Evolutionary conservation across 306 rosid genomes (phyloP).

Genomic region (Cicer judaicum): DNA sequence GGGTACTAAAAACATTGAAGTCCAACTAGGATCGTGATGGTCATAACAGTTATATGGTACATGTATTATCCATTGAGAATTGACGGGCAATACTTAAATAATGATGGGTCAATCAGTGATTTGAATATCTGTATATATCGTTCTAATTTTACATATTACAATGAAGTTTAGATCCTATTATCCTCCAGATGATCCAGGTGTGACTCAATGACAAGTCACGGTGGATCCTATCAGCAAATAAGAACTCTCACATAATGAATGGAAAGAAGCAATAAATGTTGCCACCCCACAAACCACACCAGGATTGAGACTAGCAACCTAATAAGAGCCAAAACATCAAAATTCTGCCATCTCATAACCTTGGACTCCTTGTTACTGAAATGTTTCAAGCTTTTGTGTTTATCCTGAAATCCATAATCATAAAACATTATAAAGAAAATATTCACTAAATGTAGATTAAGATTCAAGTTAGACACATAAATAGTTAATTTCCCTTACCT

Average conservation of each 20-base stretch:
- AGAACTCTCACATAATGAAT: slow-evolving; percentile 43
- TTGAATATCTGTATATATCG: slow-evolving; percentile 39
- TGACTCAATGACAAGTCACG: slow-evolving; percentile 38
- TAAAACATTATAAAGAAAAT: slow-evolving; percentile 17
- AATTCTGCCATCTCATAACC: slow-evolving; percentile 33
- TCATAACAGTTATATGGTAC: slow-evolving; percentile 39
- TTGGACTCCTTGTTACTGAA: slow-evolving; percentile 28
- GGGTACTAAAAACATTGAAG: slow-evolving; percentile 12
- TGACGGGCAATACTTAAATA: slow-evolving; percentile 38
- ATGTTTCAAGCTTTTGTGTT: slow-evolving; percentile 39
- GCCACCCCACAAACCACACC: slow-evolving; percentile 42
- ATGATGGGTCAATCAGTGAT: slow-evolving; percentile 33
- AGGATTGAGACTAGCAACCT: slow-evolving; percentile 34
- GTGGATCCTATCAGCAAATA: slow-evolving; percentile 45
- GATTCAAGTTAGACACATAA: slow-evolving; percentile 15
- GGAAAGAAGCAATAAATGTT: slow-evolving; percentile 45
- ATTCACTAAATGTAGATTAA: slow-evolving; percentile 17
- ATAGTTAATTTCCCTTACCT: slow-evolving; percentile 45
- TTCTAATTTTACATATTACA: slow-evolving; percentile 48
- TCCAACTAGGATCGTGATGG: slow-evolving; percentile 28
- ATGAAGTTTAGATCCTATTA: slow-evolving; percentile 37
- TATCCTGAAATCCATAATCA: slow-evolving; percentile 49
- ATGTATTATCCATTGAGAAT: slow-evolving; percentile 46
- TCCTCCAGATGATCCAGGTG: slow-evolving; percentile 42
- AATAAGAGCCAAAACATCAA: slow-evolving; percentile 35